phyloP scores from a whole-genome alignment of 1,284 basidiomycete species.

The Fomes fomentarius region DNA sequence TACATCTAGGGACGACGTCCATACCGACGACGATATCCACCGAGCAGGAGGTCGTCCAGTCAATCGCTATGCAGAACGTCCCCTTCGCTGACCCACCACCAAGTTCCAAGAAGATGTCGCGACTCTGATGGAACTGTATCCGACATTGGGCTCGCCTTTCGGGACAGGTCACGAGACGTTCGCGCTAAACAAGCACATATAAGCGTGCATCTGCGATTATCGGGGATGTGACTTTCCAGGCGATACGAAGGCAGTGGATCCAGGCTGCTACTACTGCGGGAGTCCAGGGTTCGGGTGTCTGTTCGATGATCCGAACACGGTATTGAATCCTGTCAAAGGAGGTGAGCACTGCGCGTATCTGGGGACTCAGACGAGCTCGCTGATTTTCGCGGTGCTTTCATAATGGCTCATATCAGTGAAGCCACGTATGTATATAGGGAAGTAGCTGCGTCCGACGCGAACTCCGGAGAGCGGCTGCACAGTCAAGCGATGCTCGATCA shows the following conservation, averaged over 20 bases:
- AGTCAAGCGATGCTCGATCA: constrained; percentile 51
- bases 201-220: constrained; percentile 49
- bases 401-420: constrained; percentile 44
- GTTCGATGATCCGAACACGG: constrained; percentile 47
- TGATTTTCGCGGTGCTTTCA: neutral
- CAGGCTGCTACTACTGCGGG: constrained; percentile 42
- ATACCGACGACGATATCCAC: constrained; percentile 34
- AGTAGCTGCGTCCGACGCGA: constrained; percentile 20
- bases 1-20: constrained; percentile 48
- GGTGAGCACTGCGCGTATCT: neutral
- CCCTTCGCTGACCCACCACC: constrained; percentile 34
- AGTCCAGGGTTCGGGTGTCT: constrained; percentile 50
- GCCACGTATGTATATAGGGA: constrained; percentile 43
- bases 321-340: constrained; percentile 30
- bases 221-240: constrained; percentile 46
- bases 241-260: constrained; percentile 44
- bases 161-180: constrained; percentile 55
- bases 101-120: constrained; percentile 23
- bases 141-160: constrained; percentile 52
- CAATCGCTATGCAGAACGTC: constrained; percentile 18
- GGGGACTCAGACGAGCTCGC: too few species aligned
- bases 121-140: constrained; percentile 46
- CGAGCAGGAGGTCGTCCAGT: constrained; percentile 30
- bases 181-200: constrained; percentile 43
- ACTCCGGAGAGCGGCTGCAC: constrained; percentile 31